These are phyloP conservation scores for Ogataea allantospora DNA, from an alignment of 805 yeast genomes.

Conservation along the genomic window DNA sequence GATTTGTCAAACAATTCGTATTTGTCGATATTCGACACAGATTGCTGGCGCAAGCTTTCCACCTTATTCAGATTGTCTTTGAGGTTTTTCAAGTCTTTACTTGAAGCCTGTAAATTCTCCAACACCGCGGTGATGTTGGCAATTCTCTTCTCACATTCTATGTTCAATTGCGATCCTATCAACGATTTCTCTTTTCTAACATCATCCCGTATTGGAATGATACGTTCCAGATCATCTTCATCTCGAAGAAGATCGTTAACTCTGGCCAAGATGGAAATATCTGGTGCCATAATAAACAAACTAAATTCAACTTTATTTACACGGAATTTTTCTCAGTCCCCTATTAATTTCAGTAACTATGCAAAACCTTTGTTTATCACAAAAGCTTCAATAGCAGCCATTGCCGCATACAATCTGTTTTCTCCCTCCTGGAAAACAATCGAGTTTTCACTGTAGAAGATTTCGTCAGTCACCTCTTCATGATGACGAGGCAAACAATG, in stretches of 20 bases:
- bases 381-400: constrained; percentile 88
- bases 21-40: constrained; percentile 56
- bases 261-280: constrained; percentile 17
- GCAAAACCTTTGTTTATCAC: constrained; percentile 73
- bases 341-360: neutral
- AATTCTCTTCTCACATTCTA: constrained; percentile 56
- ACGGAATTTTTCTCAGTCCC: neutral
- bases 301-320: neutral
- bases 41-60: constrained; percentile 40
- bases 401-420: constrained; percentile 93
- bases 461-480: constrained; percentile 92
- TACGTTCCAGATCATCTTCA: constrained; percentile 51
- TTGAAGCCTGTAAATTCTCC: constrained; percentile 28
- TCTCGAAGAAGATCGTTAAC: constrained; percentile 26
- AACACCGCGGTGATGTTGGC: constrained; percentile 25
- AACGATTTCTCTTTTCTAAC: constrained; percentile 68
- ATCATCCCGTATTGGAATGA: constrained; percentile 52
- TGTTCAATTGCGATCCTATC: constrained; percentile 69
- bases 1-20: constrained; percentile 69
- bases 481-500: constrained; percentile 95
- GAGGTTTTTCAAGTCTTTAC: constrained; percentile 48
- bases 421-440: constrained; percentile 95
- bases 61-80: constrained; percentile 36
- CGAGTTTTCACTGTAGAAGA: constrained; percentile 80
- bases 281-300: constrained; percentile 17